A percentile compares a stretch with the other conserved stretches of the same genome.
These are phyloP conservation scores for Ceratocystis huliohia DNA, from an alignment of 2,329 filamentous ascomycete genomes.

Conservation along the genomic window DNA sequence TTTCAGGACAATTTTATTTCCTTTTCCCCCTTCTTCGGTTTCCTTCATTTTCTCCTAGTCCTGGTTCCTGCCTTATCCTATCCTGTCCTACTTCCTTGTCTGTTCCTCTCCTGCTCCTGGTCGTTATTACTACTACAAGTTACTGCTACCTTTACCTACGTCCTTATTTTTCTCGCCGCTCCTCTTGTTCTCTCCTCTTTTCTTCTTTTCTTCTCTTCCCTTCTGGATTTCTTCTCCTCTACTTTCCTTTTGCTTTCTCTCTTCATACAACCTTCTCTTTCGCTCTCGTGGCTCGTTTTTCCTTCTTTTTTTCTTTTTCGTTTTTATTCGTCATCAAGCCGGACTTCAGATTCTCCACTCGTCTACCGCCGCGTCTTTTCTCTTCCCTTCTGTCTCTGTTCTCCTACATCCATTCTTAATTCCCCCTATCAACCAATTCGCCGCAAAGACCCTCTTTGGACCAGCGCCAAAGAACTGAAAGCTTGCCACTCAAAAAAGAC, in stretches of 20 bases:
- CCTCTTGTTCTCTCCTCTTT: constrained; percentile 7
- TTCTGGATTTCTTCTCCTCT: constrained; percentile 7
- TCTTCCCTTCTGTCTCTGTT: not conserved
- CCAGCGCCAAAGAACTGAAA: not conserved
- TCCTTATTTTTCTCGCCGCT: not conserved
- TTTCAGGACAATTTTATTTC: constrained; percentile 3
- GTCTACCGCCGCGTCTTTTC: constrained; percentile 6
- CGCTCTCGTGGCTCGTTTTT: too few relatives aligned
- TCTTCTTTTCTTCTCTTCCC: not conserved
- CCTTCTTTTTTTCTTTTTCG: not conserved
- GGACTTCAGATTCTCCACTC: not conserved
- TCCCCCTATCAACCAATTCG: constrained; percentile 11
- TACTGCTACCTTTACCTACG: not conserved
- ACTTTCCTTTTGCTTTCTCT: not conserved
- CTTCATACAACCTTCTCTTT: constrained; percentile 2
- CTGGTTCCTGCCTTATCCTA: constrained; percentile 11
- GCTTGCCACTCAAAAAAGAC: constrained; percentile 12
- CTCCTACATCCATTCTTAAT: constrained; percentile 10
- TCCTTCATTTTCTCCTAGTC: constrained; percentile 10
- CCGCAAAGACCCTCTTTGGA: constrained; percentile 5
- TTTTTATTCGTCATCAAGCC: constrained; percentile 12
- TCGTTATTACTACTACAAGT: not conserved
- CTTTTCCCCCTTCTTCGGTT: constrained; percentile 10
- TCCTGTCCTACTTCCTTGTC: not conserved
- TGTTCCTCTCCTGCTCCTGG: not conserved